Evolutionary conservation across 257 asterid genomes (phyloP).

Genomic region (Plantago major): DNA sequence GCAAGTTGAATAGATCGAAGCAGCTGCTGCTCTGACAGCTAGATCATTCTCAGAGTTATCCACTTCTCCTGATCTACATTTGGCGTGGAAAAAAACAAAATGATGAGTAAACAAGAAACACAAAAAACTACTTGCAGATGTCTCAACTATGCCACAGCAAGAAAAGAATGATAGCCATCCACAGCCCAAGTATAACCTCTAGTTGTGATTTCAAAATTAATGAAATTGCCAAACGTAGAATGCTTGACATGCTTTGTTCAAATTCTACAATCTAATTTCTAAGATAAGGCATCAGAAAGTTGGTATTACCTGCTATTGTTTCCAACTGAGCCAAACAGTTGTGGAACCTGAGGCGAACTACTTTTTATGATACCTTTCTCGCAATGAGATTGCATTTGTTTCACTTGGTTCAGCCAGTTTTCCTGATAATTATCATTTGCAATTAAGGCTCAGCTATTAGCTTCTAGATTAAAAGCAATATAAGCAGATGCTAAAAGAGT

Average conservation of each 20-base stretch:
- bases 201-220: too few species aligned
- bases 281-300: neutral
- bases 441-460: too few species aligned
- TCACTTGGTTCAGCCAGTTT: slow-evolving; percentile 78
- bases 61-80: slow-evolving; percentile 41
- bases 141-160: too few species aligned
- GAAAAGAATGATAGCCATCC: too few species aligned
- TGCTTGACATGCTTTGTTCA: too few species aligned
- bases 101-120: neutral
- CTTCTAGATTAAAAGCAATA: too few species aligned
- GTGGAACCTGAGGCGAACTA: slow-evolving; percentile 26
- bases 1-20: slow-evolving; percentile 91
- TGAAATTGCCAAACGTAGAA: too few species aligned
- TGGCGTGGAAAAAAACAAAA: neutral
- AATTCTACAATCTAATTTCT: too few species aligned
- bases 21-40: slow-evolving; percentile 83
- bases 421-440: slow-evolving; percentile 46
- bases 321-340: slow-evolving; percentile 26
- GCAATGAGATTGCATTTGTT: slow-evolving; percentile 80
- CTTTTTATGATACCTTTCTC: slow-evolving; percentile 54
- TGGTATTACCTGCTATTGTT: slow-evolving; percentile 40
- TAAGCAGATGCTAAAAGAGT: too few species aligned
- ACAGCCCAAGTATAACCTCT: too few species aligned
- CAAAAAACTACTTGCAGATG: too few species aligned
- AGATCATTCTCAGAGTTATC: slow-evolving; percentile 49